Evolutionary conservation across 202 grass and related monocot genomes (phyloP), one percentile per base, ranked within the genome.

Genomic region (Zizania palustris): DNA sequence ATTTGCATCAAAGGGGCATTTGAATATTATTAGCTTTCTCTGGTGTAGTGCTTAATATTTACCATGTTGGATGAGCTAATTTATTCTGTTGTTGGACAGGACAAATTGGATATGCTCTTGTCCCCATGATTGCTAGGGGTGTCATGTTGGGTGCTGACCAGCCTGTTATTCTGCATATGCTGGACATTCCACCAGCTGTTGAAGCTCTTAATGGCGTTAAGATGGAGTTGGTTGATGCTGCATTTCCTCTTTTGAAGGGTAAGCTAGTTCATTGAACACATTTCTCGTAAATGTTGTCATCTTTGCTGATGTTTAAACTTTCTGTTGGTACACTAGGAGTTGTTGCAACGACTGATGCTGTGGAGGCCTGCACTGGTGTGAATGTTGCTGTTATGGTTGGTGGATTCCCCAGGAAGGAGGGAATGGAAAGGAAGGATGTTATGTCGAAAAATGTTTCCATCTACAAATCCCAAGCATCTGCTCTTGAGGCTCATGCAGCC

Each of bases 381-480:
- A 96, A 80, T 60, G 75, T 99, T 44, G 89, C 96, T 1, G 85
- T 96, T 72, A 96, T 99, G 96, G 96, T 99, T 85, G 96, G 92
- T 85, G 96, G 96, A 59, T 96, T 99, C 55, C 92, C 92, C 12
- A 88, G 87, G 87, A 96, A 99, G 77, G 96, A 99, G 74, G 96
- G 96, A 54, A 99, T 99, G 96, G 96, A 96, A 55, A 91, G 96
- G 64, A 99, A 99, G 65, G 96, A 99, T 91, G 92, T 96, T 63
- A 99, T 99, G 92, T 87, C 92, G 1, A 96, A 99, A 77, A 98
- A 99, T 87, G 96, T 99, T 58, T 99, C 96, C 56, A 96, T 99
- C 60, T 99, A 99, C 66, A 99, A 99, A 80, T 76, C 83, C 70
- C 96, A 99, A 85, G 96, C 96, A 43, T 99, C 92, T 81, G 96